A percentile compares a stretch with the other conserved stretches of the same genome.
Conservation (phyloP, 345 rosid genomes). For the Psidium guajava region DNA sequence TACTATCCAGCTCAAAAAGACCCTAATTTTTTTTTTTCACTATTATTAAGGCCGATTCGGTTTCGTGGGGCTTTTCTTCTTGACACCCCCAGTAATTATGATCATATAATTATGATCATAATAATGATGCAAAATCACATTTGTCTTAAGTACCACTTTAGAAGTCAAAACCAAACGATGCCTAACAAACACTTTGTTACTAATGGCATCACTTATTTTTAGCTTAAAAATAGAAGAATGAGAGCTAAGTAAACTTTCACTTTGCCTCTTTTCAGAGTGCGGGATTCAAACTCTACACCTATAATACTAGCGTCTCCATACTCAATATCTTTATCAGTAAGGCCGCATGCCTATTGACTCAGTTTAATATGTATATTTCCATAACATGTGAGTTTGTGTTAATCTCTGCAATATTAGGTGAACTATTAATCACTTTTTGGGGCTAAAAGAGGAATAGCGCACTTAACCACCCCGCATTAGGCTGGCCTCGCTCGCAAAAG, state of each 20-base stretch:
- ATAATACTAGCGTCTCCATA: too few relatives aligned
- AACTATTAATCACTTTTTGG: not conserved
- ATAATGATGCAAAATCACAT: not conserved
- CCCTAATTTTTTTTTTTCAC: not conserved
- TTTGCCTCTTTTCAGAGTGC: not conserved
- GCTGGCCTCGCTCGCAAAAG: constrained; percentile 2
- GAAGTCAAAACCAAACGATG: not conserved
- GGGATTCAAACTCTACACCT: too few relatives aligned
- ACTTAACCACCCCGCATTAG: not conserved
- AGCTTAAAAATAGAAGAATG: not conserved
- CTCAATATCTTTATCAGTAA: too few relatives aligned
- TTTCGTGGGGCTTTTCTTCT: not conserved
- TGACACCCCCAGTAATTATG: not conserved
- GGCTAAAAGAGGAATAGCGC: not conserved
- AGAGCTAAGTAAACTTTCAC: not conserved
- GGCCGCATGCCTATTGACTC: too few relatives aligned
- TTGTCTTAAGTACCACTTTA: not conserved
- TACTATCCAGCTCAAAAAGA: not conserved
- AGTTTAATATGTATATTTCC: not conserved
- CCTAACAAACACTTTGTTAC: not conserved
- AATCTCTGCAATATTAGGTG: not conserved
- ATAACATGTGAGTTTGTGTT: not conserved
- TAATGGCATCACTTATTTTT: not conserved
- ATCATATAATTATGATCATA: not conserved
- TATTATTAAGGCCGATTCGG: not conserved